Base-by-base conservation (phyloP, 2,329 filamentous ascomycete species). In the Penicillium psychrosexuale region DNA sequence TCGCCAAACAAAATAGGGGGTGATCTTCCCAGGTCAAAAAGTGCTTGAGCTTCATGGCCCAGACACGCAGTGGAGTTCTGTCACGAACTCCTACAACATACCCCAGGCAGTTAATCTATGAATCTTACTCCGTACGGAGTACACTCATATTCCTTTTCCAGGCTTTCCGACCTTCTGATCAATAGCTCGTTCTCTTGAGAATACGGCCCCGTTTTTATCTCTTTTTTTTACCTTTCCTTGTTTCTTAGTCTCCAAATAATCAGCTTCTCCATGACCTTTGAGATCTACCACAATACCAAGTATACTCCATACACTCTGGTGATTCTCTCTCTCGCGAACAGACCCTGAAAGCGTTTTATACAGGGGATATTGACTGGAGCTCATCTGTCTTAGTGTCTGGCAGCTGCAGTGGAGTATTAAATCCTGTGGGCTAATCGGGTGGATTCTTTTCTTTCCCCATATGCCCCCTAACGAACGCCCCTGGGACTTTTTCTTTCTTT, bases 401-500 rank as follows among this genome's bases (percentile, higher is more conserved):
- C 61, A 69, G 67, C 65, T 70, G 42, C 30, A 47, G 69, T 71
- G 69, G 69, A 66, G 60, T 60, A 57, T 52, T 50, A 30, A 51
- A 51, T 61, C 59, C 50, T 61, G 53, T 53, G 63, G 61, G 65
- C 66, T 69, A 69, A 66, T 68, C 62, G 63, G 63, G 63, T 67
- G 60, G 55, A 57, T 64, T 66, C 38, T 61, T 55, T 63, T 60
- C 58, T 55, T 69, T 69, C 65, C 65, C 67, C 67, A 61, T 64
- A 42, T 42, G 57, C 47, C 61, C 63, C 62, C 66, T 68, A 66
- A 68, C 62, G 66, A 70, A 71, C 67, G 60, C 66, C 68, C 67
- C 66, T 68, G 65, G 58, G 11, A 40, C 53, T 51, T 46, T 51
- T 33, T 38, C 3, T 19, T 12, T 15, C 31, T 37, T 53, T 52